Base-by-base conservation (phyloP, 73 alveolate species). In the Paramecium octaurelia region DNA sequence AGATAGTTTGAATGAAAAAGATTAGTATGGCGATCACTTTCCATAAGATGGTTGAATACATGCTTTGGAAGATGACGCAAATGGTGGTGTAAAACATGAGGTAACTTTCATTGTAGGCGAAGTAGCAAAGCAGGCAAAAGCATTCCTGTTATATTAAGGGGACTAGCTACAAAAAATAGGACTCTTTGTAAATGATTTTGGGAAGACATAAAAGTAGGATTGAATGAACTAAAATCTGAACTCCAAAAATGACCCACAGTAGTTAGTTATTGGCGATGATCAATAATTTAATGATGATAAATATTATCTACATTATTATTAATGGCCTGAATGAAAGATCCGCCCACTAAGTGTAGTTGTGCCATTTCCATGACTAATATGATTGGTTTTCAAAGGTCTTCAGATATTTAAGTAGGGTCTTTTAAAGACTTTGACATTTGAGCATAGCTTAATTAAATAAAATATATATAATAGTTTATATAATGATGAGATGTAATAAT, bases 331-430 rank as follows among this genome's bases (percentile, higher is more conserved):
- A 64, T 64, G 84, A 27, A 27, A 31, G 46, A 64, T 64, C 84
- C 5, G 84, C 84, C 84, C 84, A 64, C 27, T 64, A 64, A 64
- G 84, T 64, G 46, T 64, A 64, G 42, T 27, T 64, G 46, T 64
- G 84, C 84, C 48, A 8, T 64, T 64, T 64, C 84, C 84, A 64
- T 27, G 42, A 64, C 12, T 64, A 64, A 64, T 64, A 64, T 24
- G 27, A 24, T 14, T 64, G 31, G 21, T 64, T 64, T 6, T 34
- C n/a, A 24, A 31, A 64, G 46, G 84, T 64, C 84, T 23, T 64
- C 46, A 64, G 20, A 34, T 64, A 64, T 64, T 64, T 64, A 0
- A 12, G 46, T 12, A 64, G 12, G 31, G 84, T 27, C 27, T 64
- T 64, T 27, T 27, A 64, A 24, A 64, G 46, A 64, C 21, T 64